Percentiles rank a stretch among this genome's conserved stretches.
These are phyloP conservation scores for Penicillium sp. DNA, from an alignment of 2,329 filamentous ascomycete genomes.

Conservation along the genomic window DNA sequence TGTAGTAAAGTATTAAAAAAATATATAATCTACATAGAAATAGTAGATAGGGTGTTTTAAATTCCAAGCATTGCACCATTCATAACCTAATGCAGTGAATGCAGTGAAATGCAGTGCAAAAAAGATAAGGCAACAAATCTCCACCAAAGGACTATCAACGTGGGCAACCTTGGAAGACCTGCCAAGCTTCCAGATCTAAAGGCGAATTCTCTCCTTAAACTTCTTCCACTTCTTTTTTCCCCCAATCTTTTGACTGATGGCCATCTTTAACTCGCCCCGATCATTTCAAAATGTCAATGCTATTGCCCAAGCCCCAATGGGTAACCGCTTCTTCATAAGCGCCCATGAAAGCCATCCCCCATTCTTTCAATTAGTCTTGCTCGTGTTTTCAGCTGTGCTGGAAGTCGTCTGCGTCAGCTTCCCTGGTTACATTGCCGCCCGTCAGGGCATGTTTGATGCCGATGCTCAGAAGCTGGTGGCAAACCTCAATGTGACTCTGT, in stretches of 20 bases:
- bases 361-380: constrained; percentile 63
- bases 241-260: constrained; percentile 27
- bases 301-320: constrained; percentile 25
- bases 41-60: not conserved
- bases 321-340: constrained; percentile 19
- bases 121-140: not conserved
- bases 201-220: not conserved
- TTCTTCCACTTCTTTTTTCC: not conserved
- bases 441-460: constrained; percentile 88
- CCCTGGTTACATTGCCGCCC: constrained; percentile 88
- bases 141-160: constrained; percentile 7
- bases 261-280: constrained; percentile 49
- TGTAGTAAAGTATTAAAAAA: not conserved
- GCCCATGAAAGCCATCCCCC: constrained; percentile 47
- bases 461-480: constrained; percentile 96
- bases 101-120: not conserved
- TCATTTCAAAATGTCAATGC: constrained; percentile 48
- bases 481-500: constrained; percentile 92
- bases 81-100: not conserved
- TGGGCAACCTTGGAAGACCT: constrained; percentile 1
- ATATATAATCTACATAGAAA: not conserved
- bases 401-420: constrained; percentile 94
- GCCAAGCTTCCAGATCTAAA: constrained; percentile 1
- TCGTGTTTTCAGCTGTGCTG: constrained; percentile 92
- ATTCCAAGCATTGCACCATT: not conserved